These are phyloP conservation scores for Candida sp. DNA, from an alignment of 1,139 yeast genomes.

Conservation along the genomic window DNA sequence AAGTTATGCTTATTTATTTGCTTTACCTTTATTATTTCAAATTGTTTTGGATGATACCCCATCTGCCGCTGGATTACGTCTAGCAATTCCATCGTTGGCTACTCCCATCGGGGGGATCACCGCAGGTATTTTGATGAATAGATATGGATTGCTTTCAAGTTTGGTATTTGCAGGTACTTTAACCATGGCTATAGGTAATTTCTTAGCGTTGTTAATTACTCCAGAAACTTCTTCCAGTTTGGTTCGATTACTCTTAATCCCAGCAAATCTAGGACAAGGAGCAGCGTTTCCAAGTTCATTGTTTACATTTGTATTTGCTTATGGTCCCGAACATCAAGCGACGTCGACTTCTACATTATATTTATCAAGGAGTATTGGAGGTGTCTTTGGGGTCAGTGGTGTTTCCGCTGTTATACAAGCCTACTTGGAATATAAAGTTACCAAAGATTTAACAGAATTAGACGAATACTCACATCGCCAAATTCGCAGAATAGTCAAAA, in stretches of 20 bases:
- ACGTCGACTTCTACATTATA: slow-evolving; percentile 37
- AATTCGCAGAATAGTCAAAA: slow-evolving; percentile 12
- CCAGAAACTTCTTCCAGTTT: slow-evolving; percentile 17
- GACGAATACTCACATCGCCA: slow-evolving; percentile 8
- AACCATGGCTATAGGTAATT: slow-evolving; percentile 30
- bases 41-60: slow-evolving; percentile 24
- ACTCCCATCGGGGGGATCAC: slow-evolving; percentile 38
- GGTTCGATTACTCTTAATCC: slow-evolving; percentile 22
- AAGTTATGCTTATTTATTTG: slow-evolving; percentile 33
- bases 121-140: slow-evolving; percentile 32
- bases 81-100: slow-evolving; percentile 35
- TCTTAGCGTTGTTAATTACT: slow-evolving; percentile 21
- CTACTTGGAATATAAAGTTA: slow-evolving; percentile 11
- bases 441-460: slow-evolving; percentile 10
- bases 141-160: slow-evolving; percentile 13
- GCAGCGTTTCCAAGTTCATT: slow-evolving; percentile 34
- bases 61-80: slow-evolving; percentile 24
- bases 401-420: slow-evolving; percentile 27
- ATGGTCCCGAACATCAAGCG: slow-evolving; percentile 25
- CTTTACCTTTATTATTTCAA: slow-evolving; percentile 37
- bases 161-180: slow-evolving; percentile 25
- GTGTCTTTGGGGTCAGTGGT: slow-evolving; percentile 39
- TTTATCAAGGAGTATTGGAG: slow-evolving; percentile 35
- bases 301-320: slow-evolving; percentile 34
- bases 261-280: slow-evolving; percentile 41